Base-by-base conservation (phyloP, 2,329 filamentous ascomycete genomes). In the Ascomycota sp. region DNA sequence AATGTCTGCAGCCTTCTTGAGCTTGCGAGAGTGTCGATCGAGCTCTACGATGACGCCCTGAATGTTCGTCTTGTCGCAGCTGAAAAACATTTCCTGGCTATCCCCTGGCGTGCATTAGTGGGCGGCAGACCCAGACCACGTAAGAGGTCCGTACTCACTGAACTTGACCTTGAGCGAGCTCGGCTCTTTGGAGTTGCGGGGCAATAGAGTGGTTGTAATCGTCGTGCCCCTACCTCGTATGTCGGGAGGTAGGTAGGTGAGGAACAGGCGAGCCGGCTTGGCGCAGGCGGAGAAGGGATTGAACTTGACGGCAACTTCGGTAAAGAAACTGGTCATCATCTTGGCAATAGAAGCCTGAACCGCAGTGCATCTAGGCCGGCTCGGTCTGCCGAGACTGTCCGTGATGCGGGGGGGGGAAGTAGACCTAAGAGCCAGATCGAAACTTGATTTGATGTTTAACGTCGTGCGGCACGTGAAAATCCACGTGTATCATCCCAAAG, bases 241-340 rank as follows among this genome's bases (percentile, higher is more conserved):
- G 44, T 75, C 72, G 25, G 83, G 69, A 8, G 86, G 82, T 21
- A 98, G 70, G 38, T 78, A 65, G 21, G 80, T 76, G 40, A 95
- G 79, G 55, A 95, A 89, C 30, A 92, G 65, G 26, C 89, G 75
- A 24, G 82, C 85, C 17, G 85, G 76, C 47, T 82, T 83, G 37
- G 81, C 74, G 49, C 67, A 64, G 17, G 66, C 56, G 20, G 73
- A 77, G 67, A 95, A 95, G 24, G 89, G 86, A 56, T 92, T 93
- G 71, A 95, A 94, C 50, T 71, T 72, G 39, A 82, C 76, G 44
- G 67, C 72, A 44, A 95, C 73, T 50, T 82, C 71, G 51, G 83
- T 86, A 52, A 91, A 69, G 60, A 81, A 89, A 49, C 75, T 73
- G 35, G 79, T 86, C 36, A 89, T 80, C 81, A 89, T 89, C 5